Base-by-base conservation (phyloP, 371 early-diverging fungal genomes). In the Apophysomyces trapeziformis region DNA sequence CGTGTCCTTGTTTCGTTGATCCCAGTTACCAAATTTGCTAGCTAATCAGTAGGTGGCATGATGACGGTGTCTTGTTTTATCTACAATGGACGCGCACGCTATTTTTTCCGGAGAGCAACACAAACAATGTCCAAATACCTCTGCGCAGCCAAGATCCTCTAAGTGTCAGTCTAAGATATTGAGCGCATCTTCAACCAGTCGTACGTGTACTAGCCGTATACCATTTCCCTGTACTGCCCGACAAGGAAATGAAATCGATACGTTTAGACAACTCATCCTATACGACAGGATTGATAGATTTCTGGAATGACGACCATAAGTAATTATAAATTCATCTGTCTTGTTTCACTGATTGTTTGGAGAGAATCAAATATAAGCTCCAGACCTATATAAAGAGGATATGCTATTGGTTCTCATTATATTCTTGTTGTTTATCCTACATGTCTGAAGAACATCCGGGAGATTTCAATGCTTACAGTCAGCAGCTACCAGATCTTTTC, bases 281-380 rank as follows among this genome's bases (percentile, higher is more conserved):
- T n/a, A 50, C 9, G 54, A 21, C 9, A 11, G 9, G 21, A 50
- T 50, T 50, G 54, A 50, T 50, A 41, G 41, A 41, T 41, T 41
- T 41, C 13, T 41, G 54, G 54, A 50, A 50, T 50, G 54, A 50
- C 21, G 54, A 26, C 16, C 9, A 21, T 9, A 50, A 9, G 21
- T 21, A 50, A 50, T 50, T 50, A 50, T 50, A 50, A 50, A 50
- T 50, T 21, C 21, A 50, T 21, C 54, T 50, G 21, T 50, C 21
- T 21, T 16, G 54, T 50, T 50, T 50, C 21, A 50, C 9, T 21
- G 54, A 21, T 50, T 50, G 54, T 50, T 50, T 50, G 54, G 54
- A 50, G 16, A 50, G 8, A 26, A 21, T 21, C 21, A 50, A 50
- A 50, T 50, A 26, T 50, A 50, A 50, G 54, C 54, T 50, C 21